Conservation (phyloP, 805 yeast species). For the Candida ortonii region DNA sequence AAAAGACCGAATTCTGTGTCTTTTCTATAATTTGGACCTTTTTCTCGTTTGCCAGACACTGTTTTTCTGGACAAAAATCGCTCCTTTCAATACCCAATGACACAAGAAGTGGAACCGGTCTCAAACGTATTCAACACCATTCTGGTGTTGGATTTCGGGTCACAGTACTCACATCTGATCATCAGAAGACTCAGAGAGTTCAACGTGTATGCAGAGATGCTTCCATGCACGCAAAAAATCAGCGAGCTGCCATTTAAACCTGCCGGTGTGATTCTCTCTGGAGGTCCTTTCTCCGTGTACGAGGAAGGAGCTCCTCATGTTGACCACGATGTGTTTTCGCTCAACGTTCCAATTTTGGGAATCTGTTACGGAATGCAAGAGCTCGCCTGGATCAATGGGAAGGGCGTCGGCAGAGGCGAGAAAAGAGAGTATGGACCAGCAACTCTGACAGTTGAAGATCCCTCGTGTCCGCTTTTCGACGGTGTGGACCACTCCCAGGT, state of each 20-base stretch:
- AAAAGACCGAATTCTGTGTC: too few species aligned
- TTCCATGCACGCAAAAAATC: constrained; percentile 98
- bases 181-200: constrained; percentile 97
- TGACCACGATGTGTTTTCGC: constrained; percentile 87
- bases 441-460: constrained; percentile 76
- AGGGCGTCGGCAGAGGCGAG: constrained; percentile 91
- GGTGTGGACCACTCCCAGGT: constrained; percentile 93
- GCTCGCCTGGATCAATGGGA: constrained; percentile 95
- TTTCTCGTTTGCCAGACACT: too few species aligned
- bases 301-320: constrained; percentile 96
- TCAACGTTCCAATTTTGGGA: constrained; percentile 92
- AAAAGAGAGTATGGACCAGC: constrained; percentile 99
- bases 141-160: constrained; percentile 95
- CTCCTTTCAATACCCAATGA: not conserved
- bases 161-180: constrained; percentile 95
- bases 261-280: constrained; percentile 92
- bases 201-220: constrained; percentile 98
- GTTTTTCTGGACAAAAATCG: not conserved
- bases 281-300: constrained; percentile 97
- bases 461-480: constrained; percentile 66
- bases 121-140: constrained; percentile 93
- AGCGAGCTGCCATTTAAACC: constrained; percentile 91
- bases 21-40: too few species aligned
- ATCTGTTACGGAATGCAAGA: constrained; percentile 99
- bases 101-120: constrained; percentile 49